These are phyloP conservation scores for Striga asiatica DNA, from an alignment of 257 asterid genomes.

Conservation along the genomic window DNA sequence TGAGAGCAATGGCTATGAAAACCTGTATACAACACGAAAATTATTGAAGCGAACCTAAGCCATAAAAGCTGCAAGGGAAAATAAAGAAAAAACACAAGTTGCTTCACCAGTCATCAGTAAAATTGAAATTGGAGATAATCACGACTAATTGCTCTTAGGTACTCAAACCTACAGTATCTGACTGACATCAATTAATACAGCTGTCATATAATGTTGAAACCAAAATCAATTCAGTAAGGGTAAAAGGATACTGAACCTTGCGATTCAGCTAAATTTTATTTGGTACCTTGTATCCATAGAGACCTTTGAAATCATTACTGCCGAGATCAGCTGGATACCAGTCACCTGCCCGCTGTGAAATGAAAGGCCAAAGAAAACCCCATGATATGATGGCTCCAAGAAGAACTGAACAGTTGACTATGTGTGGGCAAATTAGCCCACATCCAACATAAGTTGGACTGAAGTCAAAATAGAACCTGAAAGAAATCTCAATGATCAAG, in stretches of 20 bases:
- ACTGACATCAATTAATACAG: neutral
- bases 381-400: conserved; percentile 91
- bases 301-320: conserved; percentile 91
- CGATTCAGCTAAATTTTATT: neutral
- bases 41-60: neutral
- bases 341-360: conserved; percentile 64
- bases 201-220: neutral
- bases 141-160: no score
- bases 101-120: no score
- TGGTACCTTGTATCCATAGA: conserved; percentile 81
- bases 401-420: conserved; percentile 89
- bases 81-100: no score
- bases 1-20: conserved; percentile 75
- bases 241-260: neutral
- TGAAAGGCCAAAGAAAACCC: conserved; percentile 94
- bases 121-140: no score
- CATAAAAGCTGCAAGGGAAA: neutral
- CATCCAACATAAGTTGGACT: conserved; percentile 95
- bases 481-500: conserved; percentile 21
- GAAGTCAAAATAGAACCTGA: conserved; percentile 95
- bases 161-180: neutral
- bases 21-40: conserved; percentile 38
- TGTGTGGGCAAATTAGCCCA: conserved; percentile 93
- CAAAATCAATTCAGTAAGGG: neutral
- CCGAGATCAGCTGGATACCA: conserved; percentile 94